These are phyloP conservation scores for Microsporum canis DNA, from an alignment of 2,329 filamentous ascomycete genomes.

Conservation along the genomic window DNA sequence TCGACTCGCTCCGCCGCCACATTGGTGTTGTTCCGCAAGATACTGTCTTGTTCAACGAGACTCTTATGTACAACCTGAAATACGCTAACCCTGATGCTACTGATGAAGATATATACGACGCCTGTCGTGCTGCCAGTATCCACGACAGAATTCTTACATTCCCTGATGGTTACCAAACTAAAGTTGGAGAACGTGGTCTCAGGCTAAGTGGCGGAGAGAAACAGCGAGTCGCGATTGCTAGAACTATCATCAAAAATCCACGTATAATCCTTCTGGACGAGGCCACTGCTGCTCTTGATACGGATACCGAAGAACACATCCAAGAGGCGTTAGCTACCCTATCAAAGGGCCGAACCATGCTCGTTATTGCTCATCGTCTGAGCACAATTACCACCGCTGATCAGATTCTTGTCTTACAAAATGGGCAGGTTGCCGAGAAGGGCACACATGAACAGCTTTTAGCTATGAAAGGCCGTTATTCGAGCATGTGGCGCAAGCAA, in stretches of 20 bases:
- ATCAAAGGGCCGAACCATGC: constrained; percentile 74
- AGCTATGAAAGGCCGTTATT: constrained; percentile 58
- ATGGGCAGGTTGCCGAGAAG: constrained; percentile 63
- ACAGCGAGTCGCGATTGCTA: constrained; percentile 84
- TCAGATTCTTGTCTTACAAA: constrained; percentile 68
- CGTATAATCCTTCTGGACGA: constrained; percentile 89
- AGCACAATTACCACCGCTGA: constrained; percentile 79
- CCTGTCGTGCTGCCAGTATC: constrained; percentile 77
- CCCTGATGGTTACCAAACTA: constrained; percentile 77
- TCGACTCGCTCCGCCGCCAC: constrained; percentile 79
- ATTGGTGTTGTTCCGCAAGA: constrained; percentile 97
- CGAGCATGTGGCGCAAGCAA: constrained; percentile 82
- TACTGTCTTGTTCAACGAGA: constrained; percentile 88
- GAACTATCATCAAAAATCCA: constrained; percentile 84
- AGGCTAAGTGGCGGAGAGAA: constrained; percentile 85
- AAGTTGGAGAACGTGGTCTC: constrained; percentile 80
- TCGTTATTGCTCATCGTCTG: constrained; percentile 86
- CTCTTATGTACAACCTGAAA: constrained; percentile 85
- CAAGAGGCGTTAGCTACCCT: constrained; percentile 74
- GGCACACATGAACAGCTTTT: constrained; percentile 72
- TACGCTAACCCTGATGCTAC: constrained; percentile 75
- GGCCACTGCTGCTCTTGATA: constrained; percentile 77
- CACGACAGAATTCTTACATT: constrained; percentile 86
- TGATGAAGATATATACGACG: constrained; percentile 68
- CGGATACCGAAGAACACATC: constrained; percentile 86